A percentile compares a stretch with the other conserved stretches of the same genome.
Conservation (phyloP, 805 yeast genomes). For the Metschnikowia amazonensis region DNA sequence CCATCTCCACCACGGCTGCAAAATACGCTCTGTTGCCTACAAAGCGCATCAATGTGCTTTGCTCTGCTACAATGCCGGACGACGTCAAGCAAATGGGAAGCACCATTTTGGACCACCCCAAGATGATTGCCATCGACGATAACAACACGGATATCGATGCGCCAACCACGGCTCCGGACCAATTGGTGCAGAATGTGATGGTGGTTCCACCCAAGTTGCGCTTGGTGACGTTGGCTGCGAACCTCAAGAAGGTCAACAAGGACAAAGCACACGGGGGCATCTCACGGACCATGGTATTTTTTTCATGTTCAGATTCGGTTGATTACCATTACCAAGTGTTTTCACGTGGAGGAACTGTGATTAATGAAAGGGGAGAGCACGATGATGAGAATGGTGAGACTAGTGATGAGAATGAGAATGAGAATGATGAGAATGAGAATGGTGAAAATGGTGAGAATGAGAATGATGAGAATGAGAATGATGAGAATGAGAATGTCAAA, state of each 20-base stretch:
- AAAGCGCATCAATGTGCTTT: constrained; percentile 70
- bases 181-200: constrained; percentile 72
- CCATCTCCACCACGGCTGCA: constrained; percentile 32
- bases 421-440: background rate
- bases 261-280: constrained; percentile 27
- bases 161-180: constrained; percentile 72
- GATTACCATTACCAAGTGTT: constrained; percentile 83
- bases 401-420: background rate
- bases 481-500: too few species aligned
- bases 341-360: constrained; percentile 51
- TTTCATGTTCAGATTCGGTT: constrained; percentile 95
- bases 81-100: constrained; percentile 80
- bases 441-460: background rate
- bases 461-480: background rate
- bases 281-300: constrained; percentile 72
- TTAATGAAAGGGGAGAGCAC: constrained; percentile 19
- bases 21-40: constrained; percentile 59
- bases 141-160: constrained; percentile 10
- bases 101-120: constrained; percentile 68
- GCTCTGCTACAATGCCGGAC: constrained; percentile 91
- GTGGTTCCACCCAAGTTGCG: constrained; percentile 91
- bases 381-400: constrained; percentile 16
- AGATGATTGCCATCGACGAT: constrained; percentile 51
- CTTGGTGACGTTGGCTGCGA: constrained; percentile 72
- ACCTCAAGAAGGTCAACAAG: constrained; percentile 45